Evolutionary conservation across 2,329 filamentous ascomycete genomes (phyloP), one percentile per base, ranked within the genome.

Genomic region (Diplocarpon mali): DNA sequence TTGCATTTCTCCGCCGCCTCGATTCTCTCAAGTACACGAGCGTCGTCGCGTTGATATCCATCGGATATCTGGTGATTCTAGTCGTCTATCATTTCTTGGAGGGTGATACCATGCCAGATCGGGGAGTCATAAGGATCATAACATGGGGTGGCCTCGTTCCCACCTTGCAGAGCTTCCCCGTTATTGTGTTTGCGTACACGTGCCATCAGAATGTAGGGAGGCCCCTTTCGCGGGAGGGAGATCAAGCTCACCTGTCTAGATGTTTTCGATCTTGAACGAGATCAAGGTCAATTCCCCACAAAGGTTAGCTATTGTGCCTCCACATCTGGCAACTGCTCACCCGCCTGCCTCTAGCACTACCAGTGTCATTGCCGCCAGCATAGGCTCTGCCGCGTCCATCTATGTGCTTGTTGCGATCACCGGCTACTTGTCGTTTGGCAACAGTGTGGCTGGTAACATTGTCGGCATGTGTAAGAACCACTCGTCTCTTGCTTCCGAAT

Each of bases 211-310:
- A 98, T 62, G 86, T 92, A 67, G 53, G 77, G 92, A 67, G 53
- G 77, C 16, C 14, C 29, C 17, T 15, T 9, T 13, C 12, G 5
- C 3, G 15, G 1, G 5, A 9, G 12, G 13, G 9, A 17, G 6
- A 2, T 16, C 12, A 15, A 41, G 32, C 27, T 46, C 45, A 44
- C 3, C 11, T 27, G 13, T 38, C 44, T 64, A 92, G 85, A 98
- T 98, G 92, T 98, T 98, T 63, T 95, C 90, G 10, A 94, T 98
- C 53, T 69, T 98, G 36, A 98, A 98, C 59, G 92, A 98, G 66
- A 87, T 98, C 54, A 74, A 78, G 47, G 81, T 95, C 61, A 87
- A 88, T 64, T 85, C 85, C 2, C 86, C 86, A 15, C 65, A 62
- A 14, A 69, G 60, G 66, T 67, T 58, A 38, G 53, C 42, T 7